Percentiles rank a stretch among this genome's conserved stretches.
These are phyloP conservation scores for Geotrichum carabidarum DNA, from an alignment of 1,139 yeast species.

Conservation along the genomic window DNA sequence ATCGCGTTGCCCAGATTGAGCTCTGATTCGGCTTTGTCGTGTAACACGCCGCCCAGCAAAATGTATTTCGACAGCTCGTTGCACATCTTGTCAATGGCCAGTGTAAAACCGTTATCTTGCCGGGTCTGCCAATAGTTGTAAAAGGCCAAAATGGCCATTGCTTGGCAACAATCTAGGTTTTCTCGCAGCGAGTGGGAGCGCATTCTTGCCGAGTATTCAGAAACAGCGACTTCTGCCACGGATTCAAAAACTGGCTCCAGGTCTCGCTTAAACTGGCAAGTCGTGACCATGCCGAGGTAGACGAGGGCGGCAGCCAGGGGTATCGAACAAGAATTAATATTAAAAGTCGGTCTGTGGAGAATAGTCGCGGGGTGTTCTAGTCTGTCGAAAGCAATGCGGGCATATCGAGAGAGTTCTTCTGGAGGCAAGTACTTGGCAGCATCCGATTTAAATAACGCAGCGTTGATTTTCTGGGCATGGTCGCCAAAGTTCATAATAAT, in stretches of 20 bases:
- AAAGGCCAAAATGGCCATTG: slow-evolving; percentile 2
- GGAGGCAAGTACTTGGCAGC: background rate
- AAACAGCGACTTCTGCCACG: background rate
- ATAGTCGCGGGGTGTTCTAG: slow-evolving; percentile 26
- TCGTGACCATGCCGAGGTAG: slow-evolving; percentile 41
- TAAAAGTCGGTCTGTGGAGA: slow-evolving; percentile 42
- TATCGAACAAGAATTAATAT: slow-evolving; percentile 34
- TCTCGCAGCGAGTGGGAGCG: slow-evolving; percentile 18
- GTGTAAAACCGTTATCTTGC: background rate
- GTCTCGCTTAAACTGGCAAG: background rate
- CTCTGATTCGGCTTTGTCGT: background rate
- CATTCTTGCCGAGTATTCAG: background rate
- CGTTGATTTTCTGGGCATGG: background rate
- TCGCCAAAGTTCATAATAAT: background rate
- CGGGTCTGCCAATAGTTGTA: background rate
- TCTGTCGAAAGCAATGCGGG: slow-evolving; percentile 23
- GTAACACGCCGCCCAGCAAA: slow-evolving; percentile 5
- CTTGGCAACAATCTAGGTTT: slow-evolving; percentile 1
- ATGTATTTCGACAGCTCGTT: background rate
- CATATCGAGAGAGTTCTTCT: background rate
- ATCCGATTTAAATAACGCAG: background rate
- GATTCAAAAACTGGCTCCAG: slow-evolving; percentile 16
- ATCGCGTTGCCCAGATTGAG: slow-evolving; percentile 7
- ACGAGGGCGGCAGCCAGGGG: slow-evolving; percentile 38
- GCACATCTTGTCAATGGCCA: background rate